phyloP scores from a whole-genome alignment of 2,329 filamentous ascomycete species.

The Fusarium incarnatum region DNA sequence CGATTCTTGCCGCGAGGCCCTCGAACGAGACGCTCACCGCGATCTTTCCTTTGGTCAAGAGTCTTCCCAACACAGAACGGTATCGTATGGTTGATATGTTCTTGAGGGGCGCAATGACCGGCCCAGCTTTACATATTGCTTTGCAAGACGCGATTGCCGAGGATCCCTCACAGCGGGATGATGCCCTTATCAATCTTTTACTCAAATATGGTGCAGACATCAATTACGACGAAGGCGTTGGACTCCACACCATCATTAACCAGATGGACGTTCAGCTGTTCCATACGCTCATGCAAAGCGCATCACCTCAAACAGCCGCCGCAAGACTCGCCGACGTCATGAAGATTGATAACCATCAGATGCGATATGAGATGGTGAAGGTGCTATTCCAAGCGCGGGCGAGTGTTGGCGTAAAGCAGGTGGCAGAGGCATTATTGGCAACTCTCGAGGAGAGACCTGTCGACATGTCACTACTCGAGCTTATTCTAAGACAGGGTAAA shows the following conservation, averaged over 20 bases:
- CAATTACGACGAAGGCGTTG: slow-evolving; percentile 65
- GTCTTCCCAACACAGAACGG: slow-evolving; percentile 56
- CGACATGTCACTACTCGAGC: slow-evolving; percentile 62
- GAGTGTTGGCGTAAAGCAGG: slow-evolving; percentile 55
- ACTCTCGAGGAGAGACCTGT: slow-evolving; percentile 59
- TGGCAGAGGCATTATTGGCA: slow-evolving; percentile 57
- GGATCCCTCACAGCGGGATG: slow-evolving; percentile 60
- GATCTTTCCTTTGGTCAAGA: slow-evolving; percentile 62
- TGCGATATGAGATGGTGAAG: slow-evolving; percentile 60
- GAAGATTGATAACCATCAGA: slow-evolving; percentile 55
- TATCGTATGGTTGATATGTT: slow-evolving; percentile 64
- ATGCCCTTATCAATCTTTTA: slow-evolving; percentile 63
- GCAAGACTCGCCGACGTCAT: slow-evolving; percentile 63
- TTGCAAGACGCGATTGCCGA: slow-evolving; percentile 66
- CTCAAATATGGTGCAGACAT: slow-evolving; percentile 65
- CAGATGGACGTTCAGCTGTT: slow-evolving; percentile 62
- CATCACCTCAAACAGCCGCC: slow-evolving; percentile 60
- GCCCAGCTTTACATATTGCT: slow-evolving; percentile 60
- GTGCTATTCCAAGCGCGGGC: slow-evolving; percentile 61
- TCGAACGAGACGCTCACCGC: slow-evolving; percentile 59
- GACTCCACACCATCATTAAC: slow-evolving; percentile 60
- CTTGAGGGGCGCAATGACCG: slow-evolving; percentile 60
- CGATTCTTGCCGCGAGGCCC: slow-evolving; percentile 61
- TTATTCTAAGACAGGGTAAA: slow-evolving; percentile 63
- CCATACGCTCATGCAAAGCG: slow-evolving; percentile 58